A percentile compares a stretch with the other conserved stretches of the same genome.
These are phyloP conservation scores for Corylus americana DNA, from an alignment of 306 rosid genomes.

Conservation along the genomic window DNA sequence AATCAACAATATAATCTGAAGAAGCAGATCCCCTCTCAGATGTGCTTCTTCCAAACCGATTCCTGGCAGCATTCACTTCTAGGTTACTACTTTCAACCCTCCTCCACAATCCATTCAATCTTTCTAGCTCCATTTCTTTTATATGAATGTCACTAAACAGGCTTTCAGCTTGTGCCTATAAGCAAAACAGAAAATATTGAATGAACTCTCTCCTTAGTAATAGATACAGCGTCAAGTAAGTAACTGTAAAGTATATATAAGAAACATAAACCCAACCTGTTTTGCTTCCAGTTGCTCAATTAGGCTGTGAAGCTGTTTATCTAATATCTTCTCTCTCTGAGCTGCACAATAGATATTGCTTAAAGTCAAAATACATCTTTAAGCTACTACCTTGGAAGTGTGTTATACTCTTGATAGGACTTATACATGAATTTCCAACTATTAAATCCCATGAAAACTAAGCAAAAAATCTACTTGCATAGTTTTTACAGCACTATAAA, in stretches of 20 bases:
- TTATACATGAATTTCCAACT: neutral
- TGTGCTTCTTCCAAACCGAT: constrained; percentile 57
- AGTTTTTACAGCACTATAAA: neutral
- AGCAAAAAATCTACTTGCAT: neutral
- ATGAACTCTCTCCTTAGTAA: neutral
- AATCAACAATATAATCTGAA: constrained; percentile 57
- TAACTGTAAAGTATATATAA: constrained; percentile 10
- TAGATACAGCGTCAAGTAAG: neutral
- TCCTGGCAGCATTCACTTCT: constrained; percentile 56
- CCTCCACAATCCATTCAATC: constrained; percentile 64
- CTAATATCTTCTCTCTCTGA: constrained; percentile 86
- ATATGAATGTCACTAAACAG: constrained; percentile 66
- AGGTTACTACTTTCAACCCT: constrained; percentile 42
- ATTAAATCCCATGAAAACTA: neutral
- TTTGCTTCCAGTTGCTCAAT: constrained; percentile 85
- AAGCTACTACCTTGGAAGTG: constrained; percentile 8
- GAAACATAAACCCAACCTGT: constrained; percentile 46
- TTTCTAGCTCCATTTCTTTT: constrained; percentile 86
- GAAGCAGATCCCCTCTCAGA: constrained; percentile 52
- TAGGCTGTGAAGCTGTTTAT: constrained; percentile 83
- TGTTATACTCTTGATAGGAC: too few relatives aligned
- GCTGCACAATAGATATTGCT: constrained; percentile 49
- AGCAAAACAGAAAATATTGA: constrained; percentile 20
- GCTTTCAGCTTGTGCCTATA: constrained; percentile 92
- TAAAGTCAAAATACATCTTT: constrained; percentile 9